Evolutionary conservation across 305 asterid genomes (phyloP).

Genomic region (Fraxinus sp.): DNA sequence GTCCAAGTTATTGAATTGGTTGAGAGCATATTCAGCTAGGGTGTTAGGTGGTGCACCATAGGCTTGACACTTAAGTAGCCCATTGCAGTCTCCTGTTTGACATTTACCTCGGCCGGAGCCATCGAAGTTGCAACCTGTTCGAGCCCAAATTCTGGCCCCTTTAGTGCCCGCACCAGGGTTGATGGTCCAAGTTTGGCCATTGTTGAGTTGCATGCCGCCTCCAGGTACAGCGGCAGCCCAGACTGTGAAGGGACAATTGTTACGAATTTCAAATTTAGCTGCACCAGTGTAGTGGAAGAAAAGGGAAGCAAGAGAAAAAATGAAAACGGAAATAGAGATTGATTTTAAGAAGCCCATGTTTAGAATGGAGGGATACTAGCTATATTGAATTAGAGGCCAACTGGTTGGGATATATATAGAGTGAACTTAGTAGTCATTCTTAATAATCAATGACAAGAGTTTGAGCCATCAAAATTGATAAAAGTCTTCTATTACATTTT

Average conservation of each 20-base stretch:
- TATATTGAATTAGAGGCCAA: not conserved
- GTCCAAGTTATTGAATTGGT: constrained; percentile 8
- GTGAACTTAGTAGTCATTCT: not conserved
- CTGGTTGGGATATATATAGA: constrained; percentile 17
- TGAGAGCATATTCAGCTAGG: constrained; percentile 22
- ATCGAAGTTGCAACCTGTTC: constrained; percentile 34
- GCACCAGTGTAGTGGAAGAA: constrained; percentile 20
- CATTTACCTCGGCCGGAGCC: constrained; percentile 28
- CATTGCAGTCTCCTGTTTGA: constrained; percentile 35
- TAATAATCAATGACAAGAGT: not conserved
- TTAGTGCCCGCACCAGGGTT: constrained; percentile 23
- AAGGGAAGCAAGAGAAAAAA: constrained; percentile 3
- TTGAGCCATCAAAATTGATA: not conserved
- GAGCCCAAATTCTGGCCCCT: constrained; percentile 37
- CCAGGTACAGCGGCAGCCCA: constrained; percentile 36
- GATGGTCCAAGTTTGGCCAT: constrained; percentile 34
- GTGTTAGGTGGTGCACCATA: constrained; percentile 37
- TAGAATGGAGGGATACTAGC: not conserved
- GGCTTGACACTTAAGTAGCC: constrained; percentile 23
- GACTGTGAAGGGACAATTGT: constrained; percentile 31
- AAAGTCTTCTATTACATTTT: no score
- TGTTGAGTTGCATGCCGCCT: constrained; percentile 31
- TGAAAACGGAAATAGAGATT: constrained; percentile 3
- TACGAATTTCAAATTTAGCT: constrained; percentile 23
- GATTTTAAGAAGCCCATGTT: not conserved